Base-by-base conservation (phyloP, 495 filamentous ascomycete genomes). In the Extremus antarcticus region DNA sequence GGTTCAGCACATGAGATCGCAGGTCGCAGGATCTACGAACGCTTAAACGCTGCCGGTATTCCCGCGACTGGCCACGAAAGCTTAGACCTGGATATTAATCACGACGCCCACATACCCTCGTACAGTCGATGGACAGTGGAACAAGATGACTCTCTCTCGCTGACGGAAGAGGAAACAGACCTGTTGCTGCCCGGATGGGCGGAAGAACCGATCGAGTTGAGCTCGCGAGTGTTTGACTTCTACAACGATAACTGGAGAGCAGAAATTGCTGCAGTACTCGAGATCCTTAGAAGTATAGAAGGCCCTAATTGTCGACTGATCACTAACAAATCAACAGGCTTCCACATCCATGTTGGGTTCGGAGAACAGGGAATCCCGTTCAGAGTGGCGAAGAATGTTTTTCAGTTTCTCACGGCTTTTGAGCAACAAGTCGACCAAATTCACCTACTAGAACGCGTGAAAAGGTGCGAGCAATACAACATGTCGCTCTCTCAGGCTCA, bases 261-360 rank as follows among this genome's bases (percentile, higher is more conserved):
- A 35, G 54, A 61, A 21, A 54, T 61, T n/a, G 4, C 11, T 9
- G 29, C 16, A 13, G 59, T 61, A 8, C 43, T 61, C 10, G 2
- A 50, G 8, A 21, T 21, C 1, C 54, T 61, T 16, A 11, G 32
- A 2, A 21, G n/a, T 15, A 25, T 61, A 19, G 47, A 61, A 16
- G 20, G 20, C 19, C n/a, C 19, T 16, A 25, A 35, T 11, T 57
- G 50, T 35, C 59, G 68, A 15, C 23, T 71, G n/a, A 53, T 65
- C 10, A 50, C 67, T 19, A 73, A 74, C 57, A 38, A 55, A 0
- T 58, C 54, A 1, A 67, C 61, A 29, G 68, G 69, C 17, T 57
- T 74, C 7, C 68, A 72, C 35, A 68, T 73, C 25, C 69, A 73
- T 48, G 59, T 76, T 3, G 72, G 68, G 2, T 66, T 70, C 46